A percentile compares a stretch with the other conserved stretches of the same genome.
phyloP scores from a whole-genome alignment of 352 stramenopile genomes.

The Globisporangium mamillatum region DNA sequence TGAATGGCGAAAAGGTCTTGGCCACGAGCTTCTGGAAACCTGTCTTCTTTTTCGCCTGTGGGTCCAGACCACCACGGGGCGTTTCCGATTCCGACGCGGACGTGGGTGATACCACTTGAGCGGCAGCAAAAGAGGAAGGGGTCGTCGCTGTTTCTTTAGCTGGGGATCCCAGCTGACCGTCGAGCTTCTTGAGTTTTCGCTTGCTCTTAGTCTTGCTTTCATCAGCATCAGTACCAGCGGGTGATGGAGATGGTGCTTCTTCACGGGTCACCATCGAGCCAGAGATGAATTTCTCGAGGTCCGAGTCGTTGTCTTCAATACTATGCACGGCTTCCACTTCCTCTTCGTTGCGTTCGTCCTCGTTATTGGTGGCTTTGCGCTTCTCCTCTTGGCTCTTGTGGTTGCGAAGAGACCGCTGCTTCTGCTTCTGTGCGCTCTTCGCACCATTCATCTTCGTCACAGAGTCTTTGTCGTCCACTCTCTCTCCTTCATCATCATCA shows the following conservation, averaged over 20 bases:
- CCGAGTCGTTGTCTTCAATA: slow-evolving; percentile 20
- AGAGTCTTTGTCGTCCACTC: slow-evolving; percentile 14
- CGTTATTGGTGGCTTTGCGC: not conserved
- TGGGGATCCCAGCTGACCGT: not conserved
- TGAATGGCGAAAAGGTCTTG: slow-evolving; percentile 58
- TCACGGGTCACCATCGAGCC: slow-evolving; percentile 21
- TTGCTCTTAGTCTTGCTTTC: not conserved
- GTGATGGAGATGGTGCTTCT: not conserved
- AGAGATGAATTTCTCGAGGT: slow-evolving; percentile 28
- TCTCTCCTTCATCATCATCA: not conserved
- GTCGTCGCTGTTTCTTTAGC: not conserved
- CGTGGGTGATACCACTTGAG: slow-evolving; percentile 9
- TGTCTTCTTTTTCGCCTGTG: slow-evolving; percentile 32
- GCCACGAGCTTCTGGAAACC: slow-evolving; percentile 67
- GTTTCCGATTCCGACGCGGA: slow-evolving; percentile 23
- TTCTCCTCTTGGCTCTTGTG: slow-evolving; percentile 10
- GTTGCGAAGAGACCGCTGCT: not conserved
- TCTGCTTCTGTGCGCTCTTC: not conserved
- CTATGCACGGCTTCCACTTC: slow-evolving; percentile 11
- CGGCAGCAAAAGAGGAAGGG: not conserved
- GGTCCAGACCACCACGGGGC: slow-evolving; percentile 5
- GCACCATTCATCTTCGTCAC: not conserved
- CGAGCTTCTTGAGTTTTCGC: slow-evolving; percentile 9
- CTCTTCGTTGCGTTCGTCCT: slow-evolving; percentile 13
- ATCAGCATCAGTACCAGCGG: not conserved